Conservation (phyloP, 805 yeast species). For the Cyberlindnera mississippiensis region DNA sequence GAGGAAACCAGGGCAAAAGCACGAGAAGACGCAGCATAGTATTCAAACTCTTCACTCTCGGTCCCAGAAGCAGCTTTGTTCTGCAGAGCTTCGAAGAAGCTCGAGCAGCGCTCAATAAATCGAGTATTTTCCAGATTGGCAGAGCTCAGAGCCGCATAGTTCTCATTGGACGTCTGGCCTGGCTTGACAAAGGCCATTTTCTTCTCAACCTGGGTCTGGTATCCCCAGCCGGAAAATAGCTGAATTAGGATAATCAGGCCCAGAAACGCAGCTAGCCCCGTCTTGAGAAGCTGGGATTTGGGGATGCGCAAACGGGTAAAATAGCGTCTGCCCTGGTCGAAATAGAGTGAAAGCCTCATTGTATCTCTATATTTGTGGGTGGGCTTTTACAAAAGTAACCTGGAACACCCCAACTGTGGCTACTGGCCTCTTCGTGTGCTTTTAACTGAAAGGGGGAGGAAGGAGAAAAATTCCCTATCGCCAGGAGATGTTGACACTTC, state of each 20-base stretch:
- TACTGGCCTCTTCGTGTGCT: no score
- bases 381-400: no score
- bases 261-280: constrained; percentile 4
- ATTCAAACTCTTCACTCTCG: constrained; percentile 6
- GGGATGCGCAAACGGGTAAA: constrained; percentile 3
- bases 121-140: neutral
- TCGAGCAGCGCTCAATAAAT: constrained; percentile 10
- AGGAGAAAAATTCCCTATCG: no score
- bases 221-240: neutral
- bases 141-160: constrained; percentile 4
- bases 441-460: no score
- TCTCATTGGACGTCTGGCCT: constrained; percentile 11
- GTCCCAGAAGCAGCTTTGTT: neutral
- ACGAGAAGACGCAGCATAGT: neutral
- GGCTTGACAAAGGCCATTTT: constrained; percentile 7
- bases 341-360: constrained; percentile 4
- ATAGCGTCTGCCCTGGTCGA: constrained; percentile 9
- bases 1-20: constrained; percentile 2
- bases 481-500: no score
- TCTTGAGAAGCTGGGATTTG: constrained; percentile 6
- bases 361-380: no score
- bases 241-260: constrained; percentile 5
- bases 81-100: constrained; percentile 10
- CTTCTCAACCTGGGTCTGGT: constrained; percentile 1
- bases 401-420: no score